Base-by-base conservation (phyloP, 768 basidiomycete species). In the Auricularia heimuer region DNA sequence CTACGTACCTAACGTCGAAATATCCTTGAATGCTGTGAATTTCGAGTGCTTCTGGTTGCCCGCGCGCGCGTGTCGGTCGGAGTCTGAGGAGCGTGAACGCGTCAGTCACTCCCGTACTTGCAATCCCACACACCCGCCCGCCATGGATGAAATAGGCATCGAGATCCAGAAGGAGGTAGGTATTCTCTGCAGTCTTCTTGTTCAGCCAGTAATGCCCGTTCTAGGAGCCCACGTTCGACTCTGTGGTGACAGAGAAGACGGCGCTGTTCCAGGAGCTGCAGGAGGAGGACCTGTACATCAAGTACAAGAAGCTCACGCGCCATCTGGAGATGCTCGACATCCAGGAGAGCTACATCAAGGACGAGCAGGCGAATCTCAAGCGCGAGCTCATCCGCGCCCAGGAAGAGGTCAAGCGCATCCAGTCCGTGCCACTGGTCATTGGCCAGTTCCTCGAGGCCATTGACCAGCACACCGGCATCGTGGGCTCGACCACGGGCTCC, bases 391-490 rank as follows among this genome's bases (percentile, higher is more conserved):
- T 98, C 69, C 92, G 97, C 65, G 97, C 97, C 0, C 97, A 99
- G 73, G 97, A 99, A 75, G 97, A 99, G 78, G 97, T 99, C 73
- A 97, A 98, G 78, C 91, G 97, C 65, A 99, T 99, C 74, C 94
- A 98, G 78, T 92, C 92, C 63, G 97, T 99, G 4, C 97, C 97
- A 0, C 87, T 99, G 16, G 97, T 99, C 73, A 99, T 99, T 72
- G 97, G 97, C 65, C 97, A 99, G 76, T 99, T 99, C 80, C 85
- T 98, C 42, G 97, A 99, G 78, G 90, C 97, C 62, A 98, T 99
- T 74, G 97, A 99, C 80, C 92, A 98, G 75, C 87, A 89, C 70
- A 94, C 96, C 16, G 94, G 89, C 67, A 99, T 99, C 69, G 97
- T 98, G 21, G 96, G 95, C 61, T 94, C 92, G 14, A 99, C 97